phyloP scores from a whole-genome alignment of 1,284 basidiomycete species.

The Trametes pubescens region DNA sequence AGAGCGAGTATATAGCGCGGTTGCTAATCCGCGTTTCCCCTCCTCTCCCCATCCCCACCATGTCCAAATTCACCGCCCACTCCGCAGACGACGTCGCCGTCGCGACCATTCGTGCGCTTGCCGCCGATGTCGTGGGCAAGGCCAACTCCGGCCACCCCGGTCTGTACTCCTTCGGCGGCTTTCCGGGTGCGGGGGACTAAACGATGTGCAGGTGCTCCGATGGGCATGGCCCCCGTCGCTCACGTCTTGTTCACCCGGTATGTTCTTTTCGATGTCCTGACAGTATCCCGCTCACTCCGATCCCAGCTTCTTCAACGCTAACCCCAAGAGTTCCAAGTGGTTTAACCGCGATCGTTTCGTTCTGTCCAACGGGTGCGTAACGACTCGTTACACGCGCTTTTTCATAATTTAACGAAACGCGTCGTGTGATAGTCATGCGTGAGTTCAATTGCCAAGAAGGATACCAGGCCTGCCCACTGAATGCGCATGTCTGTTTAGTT shows the following conservation, averaged over 20 bases:
- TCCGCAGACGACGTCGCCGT: conserved; percentile 65
- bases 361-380: conserved; percentile 79
- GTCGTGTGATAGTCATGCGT: conserved; percentile 66
- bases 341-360: conserved; percentile 92
- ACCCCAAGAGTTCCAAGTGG: conserved; percentile 91
- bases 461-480: neutral
- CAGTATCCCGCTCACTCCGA: conserved; percentile 8
- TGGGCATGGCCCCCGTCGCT: conserved; percentile 92
- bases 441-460: conserved; percentile 41
- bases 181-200: conserved; percentile 15
- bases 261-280: conserved; percentile 15
- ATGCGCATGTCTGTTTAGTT: conserved; percentile 53
- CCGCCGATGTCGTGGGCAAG: conserved; percentile 78
- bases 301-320: conserved; percentile 82
- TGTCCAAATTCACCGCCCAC: conserved; percentile 54
- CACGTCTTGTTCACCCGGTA: conserved; percentile 88
- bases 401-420: conserved; percentile 12
- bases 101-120: conserved; percentile 75
- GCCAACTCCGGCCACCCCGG: conserved; percentile 95
- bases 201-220: conserved; percentile 70
- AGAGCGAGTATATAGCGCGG: conserved; percentile 35
- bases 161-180: conserved; percentile 41
- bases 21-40: conserved; percentile 23
- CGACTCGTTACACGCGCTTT: neutral
- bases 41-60: conserved; percentile 39